Evolutionary conservation across 1,139 yeast genomes (phyloP).

Genomic region (Yamadazyma conglobata): DNA sequence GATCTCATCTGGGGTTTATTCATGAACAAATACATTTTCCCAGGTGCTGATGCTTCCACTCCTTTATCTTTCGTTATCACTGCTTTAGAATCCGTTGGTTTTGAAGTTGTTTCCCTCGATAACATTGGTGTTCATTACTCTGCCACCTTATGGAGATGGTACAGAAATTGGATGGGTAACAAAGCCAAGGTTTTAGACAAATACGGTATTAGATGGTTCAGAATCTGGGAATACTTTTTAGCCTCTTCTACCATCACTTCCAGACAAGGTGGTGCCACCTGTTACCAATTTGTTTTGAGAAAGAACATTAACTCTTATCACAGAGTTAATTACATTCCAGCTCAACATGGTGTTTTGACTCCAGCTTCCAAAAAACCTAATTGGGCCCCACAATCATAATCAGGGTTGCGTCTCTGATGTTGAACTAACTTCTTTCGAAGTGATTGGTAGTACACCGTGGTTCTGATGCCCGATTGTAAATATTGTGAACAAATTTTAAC

Average conservation of each 20-base stretch:
- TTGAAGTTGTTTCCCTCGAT: constrained; percentile 80
- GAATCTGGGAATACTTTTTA: constrained; percentile 91
- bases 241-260: constrained; percentile 79
- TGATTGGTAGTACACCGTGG: no score
- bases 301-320: constrained; percentile 84
- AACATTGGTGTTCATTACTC: constrained; percentile 92
- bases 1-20: constrained; percentile 92
- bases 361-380: constrained; percentile 52
- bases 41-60: constrained; percentile 96
- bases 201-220: constrained; percentile 87
- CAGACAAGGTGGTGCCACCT: constrained; percentile 92
- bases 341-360: constrained; percentile 70
- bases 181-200: constrained; percentile 71
- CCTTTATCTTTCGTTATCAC: constrained; percentile 82
- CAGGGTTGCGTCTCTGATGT: no score
- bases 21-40: constrained; percentile 95
- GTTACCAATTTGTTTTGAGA: constrained; percentile 88
- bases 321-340: constrained; percentile 76
- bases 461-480: no score
- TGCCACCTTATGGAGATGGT: constrained; percentile 92
- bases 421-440: no score
- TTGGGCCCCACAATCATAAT: no score
- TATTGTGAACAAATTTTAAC: no score
- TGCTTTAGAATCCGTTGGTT: constrained; percentile 77
- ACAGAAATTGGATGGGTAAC: constrained; percentile 90